Conservation (phyloP, 75 land plant genomes). For the Pinus tabuliformis region DNA sequence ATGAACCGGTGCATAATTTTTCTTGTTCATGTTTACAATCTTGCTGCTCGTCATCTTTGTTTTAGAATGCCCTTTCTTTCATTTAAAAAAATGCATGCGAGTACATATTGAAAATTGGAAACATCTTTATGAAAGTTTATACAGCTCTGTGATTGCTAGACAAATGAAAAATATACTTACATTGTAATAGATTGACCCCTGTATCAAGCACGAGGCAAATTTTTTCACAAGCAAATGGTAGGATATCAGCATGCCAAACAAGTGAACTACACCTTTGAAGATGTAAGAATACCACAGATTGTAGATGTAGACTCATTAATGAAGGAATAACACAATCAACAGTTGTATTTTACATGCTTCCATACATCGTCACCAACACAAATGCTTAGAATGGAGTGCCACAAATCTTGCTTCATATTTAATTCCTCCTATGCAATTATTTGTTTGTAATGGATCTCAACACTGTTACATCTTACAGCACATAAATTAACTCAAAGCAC, state of each 20-base stretch:
- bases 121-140: not conserved
- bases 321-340: no score
- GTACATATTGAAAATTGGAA: not conserved
- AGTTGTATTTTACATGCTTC: no score
- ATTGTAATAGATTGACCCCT: not conserved
- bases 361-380: no score
- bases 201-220: not conserved
- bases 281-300: no score
- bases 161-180: not conserved
- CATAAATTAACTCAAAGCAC: no score
- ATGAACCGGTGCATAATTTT: conserved; percentile 75
- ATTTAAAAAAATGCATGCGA: not conserved
- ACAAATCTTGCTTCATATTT: no score
- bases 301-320: no score
- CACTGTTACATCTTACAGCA: no score
- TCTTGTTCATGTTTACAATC: conserved; percentile 5
- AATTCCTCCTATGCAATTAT: no score
- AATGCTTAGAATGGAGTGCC: no score
- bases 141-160: not conserved
- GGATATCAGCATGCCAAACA: not conserved
- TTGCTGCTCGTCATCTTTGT: not conserved
- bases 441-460: no score
- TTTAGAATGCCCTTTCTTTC: not conserved
- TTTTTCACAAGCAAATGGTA: not conserved
- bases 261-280: not conserved